phyloP scores from a whole-genome alignment of 2,329 filamentous ascomycete genomes.

The Furcasterigmium furcatum region DNA sequence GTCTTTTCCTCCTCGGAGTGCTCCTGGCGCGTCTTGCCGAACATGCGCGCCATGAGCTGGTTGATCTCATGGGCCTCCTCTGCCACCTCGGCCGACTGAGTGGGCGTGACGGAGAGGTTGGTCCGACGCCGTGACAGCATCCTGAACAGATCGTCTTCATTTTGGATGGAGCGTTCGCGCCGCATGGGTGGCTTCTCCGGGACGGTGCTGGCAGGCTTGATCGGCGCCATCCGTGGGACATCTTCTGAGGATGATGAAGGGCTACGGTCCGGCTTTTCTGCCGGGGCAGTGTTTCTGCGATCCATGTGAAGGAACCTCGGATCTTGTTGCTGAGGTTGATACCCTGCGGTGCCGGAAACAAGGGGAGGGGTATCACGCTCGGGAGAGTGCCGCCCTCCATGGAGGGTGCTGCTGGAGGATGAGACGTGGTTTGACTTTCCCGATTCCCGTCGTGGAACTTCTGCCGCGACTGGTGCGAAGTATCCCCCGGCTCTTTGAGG shows the following conservation, averaged over 20 bases:
- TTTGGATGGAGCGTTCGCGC: constrained; percentile 25
- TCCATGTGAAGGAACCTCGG: neutral
- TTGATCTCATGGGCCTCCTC: constrained; percentile 49
- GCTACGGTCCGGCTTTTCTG: neutral
- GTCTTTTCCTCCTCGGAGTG: constrained; percentile 69
- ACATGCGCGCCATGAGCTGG: constrained; percentile 66
- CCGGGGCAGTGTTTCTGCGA: neutral
- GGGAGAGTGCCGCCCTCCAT: neutral
- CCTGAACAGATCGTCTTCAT: constrained; percentile 52
- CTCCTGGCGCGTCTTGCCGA: constrained; percentile 60
- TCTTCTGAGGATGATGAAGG: constrained; percentile 4
- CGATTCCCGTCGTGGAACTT: neutral
- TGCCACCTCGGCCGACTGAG: constrained; percentile 25
- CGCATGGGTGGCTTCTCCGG: constrained; percentile 15
- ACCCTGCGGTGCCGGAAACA: neutral
- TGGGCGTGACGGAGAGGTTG: constrained; percentile 18
- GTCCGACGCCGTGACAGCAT: constrained; percentile 47
- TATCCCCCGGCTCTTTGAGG: constrained; percentile 7
- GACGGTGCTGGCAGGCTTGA: constrained; percentile 17
- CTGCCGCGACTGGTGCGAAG: constrained; percentile 1
- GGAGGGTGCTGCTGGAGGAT: constrained; percentile 1
- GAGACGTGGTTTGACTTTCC: constrained; percentile 1
- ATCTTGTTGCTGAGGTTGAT: neutral
- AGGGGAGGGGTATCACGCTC: neutral
- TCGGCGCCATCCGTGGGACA: constrained; percentile 17